Base-by-base conservation (phyloP, 2,329 filamentous ascomycete species). In the Coleophoma crateriformis region DNA sequence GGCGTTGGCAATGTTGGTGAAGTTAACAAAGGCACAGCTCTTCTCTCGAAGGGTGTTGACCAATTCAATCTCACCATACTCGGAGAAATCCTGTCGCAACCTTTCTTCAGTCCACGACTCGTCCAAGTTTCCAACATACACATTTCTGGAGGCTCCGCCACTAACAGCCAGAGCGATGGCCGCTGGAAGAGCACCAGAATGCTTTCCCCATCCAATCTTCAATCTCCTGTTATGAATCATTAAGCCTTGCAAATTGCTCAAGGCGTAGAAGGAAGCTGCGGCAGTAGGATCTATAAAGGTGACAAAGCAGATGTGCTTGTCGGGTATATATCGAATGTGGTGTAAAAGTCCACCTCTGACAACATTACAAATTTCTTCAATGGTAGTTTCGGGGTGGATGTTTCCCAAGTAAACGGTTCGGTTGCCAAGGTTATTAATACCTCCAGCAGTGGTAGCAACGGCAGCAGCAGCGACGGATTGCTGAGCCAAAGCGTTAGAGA, bases 251-350 rank as follows among this genome's bases (percentile, higher is more conserved):
- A 99, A 77, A 71, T 97, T 97, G 79, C 91, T 96, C 52, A 99
- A 76, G 39, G 94, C 94, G 63, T 96, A 99, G 75, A 99, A 99
- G 1, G 92, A 96, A 38, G 94, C 94, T 20, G 94, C 94, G 3
- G 94, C 95, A 20, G 94, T 99, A 8, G 94, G 94, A 65, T 99
- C 94, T 68, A 99, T 97, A 71, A 99, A 99, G 1, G 94, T 99
- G 50, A 99, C 94, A 66, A 99, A 99, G 77, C 94, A 99, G 61
- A 99, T 99, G 72, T 99, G 94, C 81, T 99, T 99, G 75, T 99
- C 94, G 7, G 94, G 94, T 61, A 99, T 99, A 72, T 97, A 99
- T 60, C 94, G 90, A 68, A 99, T 95, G 69, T 99, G 94, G 69
- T 99, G 94, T 61, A 99, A 78, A 57, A 99, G 80, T 61, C 94